Evolutionary conservation across 2,329 filamentous ascomycete species (phyloP).

Genomic region (Diaporthe citri): DNA sequence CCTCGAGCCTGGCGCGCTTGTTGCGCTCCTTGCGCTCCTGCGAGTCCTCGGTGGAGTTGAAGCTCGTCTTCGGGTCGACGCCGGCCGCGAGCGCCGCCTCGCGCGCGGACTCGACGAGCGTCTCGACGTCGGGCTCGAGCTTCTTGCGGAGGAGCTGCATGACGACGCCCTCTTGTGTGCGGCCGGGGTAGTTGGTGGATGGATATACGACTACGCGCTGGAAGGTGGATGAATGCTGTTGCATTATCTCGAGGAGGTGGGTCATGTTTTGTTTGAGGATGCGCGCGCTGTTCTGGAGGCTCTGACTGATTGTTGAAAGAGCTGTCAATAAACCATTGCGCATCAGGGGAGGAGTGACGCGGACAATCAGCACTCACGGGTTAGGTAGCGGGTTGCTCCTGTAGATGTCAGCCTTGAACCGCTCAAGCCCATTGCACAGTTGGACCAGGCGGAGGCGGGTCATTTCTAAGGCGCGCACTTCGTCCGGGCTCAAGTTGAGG

Average conservation of each 20-base stretch:
- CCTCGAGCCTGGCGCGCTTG: slow-evolving; percentile 39
- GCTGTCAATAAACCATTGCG: not conserved
- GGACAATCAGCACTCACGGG: slow-evolving; percentile 61
- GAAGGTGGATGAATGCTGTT: slow-evolving; percentile 76
- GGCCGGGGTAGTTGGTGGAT: slow-evolving; percentile 79
- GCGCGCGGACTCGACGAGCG: slow-evolving; percentile 76
- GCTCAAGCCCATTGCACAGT: slow-evolving; percentile 76
- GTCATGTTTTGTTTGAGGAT: slow-evolving; percentile 80
- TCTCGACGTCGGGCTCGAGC: slow-evolving; percentile 81
- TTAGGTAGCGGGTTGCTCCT: slow-evolving; percentile 75
- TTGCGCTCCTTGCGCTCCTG: slow-evolving; percentile 60
- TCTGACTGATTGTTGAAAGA: slow-evolving; percentile 63
- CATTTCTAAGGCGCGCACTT: slow-evolving; percentile 78
- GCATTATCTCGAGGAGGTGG: slow-evolving; percentile 74
- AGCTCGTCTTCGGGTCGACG: slow-evolving; percentile 46
- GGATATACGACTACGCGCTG: slow-evolving; percentile 80
- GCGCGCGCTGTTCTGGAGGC: slow-evolving; percentile 77
- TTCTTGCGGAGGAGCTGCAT: slow-evolving; percentile 84
- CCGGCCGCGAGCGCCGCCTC: slow-evolving; percentile 55
- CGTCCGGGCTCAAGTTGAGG: slow-evolving; percentile 67
- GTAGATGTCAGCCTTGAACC: slow-evolving; percentile 71
- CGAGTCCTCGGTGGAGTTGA: slow-evolving; percentile 58
- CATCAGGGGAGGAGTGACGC: not conserved
- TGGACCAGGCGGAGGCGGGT: slow-evolving; percentile 77
- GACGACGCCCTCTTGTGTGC: slow-evolving; percentile 75